phyloP scores from a whole-genome alignment of 805 yeast species.

The Zygosaccharomyces kombuchaensis region DNA sequence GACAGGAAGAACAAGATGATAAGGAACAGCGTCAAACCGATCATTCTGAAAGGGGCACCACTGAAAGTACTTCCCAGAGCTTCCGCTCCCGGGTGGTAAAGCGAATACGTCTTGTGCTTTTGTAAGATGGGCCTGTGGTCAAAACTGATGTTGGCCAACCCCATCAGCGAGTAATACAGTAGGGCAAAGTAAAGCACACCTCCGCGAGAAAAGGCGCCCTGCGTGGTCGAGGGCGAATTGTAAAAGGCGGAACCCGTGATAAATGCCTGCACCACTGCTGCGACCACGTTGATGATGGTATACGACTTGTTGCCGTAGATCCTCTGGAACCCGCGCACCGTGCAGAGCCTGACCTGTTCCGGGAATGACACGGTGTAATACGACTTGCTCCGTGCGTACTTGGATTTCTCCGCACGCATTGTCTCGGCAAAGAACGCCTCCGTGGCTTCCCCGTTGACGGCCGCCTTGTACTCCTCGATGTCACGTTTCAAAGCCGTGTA shows the following conservation, averaged over 20 bases:
- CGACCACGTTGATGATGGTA: conserved; percentile 28
- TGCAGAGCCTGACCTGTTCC: conserved; percentile 48
- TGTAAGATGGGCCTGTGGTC: conserved; percentile 55
- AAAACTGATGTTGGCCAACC: conserved; percentile 47
- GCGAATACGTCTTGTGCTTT: conserved; percentile 67
- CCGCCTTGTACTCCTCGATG: conserved; percentile 39
- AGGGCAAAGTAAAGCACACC: conserved; percentile 59
- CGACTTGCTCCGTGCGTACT: conserved; percentile 19
- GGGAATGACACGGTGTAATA: conserved; percentile 30
- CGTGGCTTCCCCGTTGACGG: conserved; percentile 33
- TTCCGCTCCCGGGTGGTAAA: conserved; percentile 72
- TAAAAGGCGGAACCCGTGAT: conserved; percentile 61
- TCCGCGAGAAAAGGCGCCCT: conserved; percentile 60
- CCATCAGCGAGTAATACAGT: conserved; percentile 48
- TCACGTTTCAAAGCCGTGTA: conserved; percentile 38
- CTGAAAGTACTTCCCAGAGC: conserved; percentile 59
- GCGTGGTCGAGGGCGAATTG: conserved; percentile 45
- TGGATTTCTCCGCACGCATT: conserved; percentile 30
- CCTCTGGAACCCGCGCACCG: conserved; percentile 50
- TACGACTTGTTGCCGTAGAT: conserved; percentile 57
- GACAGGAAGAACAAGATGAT: conserved; percentile 56
- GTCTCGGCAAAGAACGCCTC: conserved; percentile 32
- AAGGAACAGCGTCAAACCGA: conserved; percentile 43
- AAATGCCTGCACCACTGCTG: conserved; percentile 50
- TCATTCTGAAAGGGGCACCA: conserved; percentile 57